phyloP scores from a whole-genome alignment of 2,329 filamentous ascomycete species.

The Leptographium procerum region DNA sequence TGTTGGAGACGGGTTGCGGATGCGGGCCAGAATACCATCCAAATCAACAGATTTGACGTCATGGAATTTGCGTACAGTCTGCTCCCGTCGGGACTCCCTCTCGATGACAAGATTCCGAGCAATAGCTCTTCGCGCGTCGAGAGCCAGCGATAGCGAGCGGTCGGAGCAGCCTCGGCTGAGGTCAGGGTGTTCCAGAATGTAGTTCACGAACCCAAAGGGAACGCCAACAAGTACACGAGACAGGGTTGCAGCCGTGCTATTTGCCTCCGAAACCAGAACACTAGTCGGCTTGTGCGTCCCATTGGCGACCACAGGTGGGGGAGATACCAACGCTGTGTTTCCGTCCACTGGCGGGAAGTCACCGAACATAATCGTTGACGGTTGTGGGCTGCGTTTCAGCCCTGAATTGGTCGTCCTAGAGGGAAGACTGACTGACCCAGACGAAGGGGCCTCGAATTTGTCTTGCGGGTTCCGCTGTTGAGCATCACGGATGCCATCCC shows the following conservation, averaged over 20 bases:
- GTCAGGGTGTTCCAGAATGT: conserved; percentile 49
- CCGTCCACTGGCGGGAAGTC: conserved; percentile 35
- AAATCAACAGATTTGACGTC: conserved; percentile 2
- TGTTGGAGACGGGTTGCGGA: conserved; percentile 4
- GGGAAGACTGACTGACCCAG: conserved; percentile 9
- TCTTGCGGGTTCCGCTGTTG: neutral
- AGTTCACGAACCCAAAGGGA: conserved; percentile 55
- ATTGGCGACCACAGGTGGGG: neutral
- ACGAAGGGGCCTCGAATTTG: neutral
- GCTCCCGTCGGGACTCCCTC: conserved; percentile 44
- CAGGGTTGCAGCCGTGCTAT: conserved; percentile 27
- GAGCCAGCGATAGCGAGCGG: conserved; percentile 23
- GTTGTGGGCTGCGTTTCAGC: neutral
- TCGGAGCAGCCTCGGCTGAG: conserved; percentile 35
- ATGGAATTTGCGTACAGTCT: conserved; percentile 24
- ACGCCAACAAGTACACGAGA: conserved; percentile 60
- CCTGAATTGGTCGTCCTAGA: neutral
- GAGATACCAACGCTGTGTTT: neutral
- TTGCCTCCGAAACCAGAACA: neutral
- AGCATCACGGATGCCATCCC: too few species aligned
- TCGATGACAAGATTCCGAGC: conserved; percentile 37
- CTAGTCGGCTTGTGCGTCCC: neutral
- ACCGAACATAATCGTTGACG: conserved; percentile 53
- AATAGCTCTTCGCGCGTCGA: neutral
- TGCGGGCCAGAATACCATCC: conserved; percentile 7